Evolutionary conservation across 305 asterid species (phyloP).

Genomic region (Fraxinus baroniana): DNA sequence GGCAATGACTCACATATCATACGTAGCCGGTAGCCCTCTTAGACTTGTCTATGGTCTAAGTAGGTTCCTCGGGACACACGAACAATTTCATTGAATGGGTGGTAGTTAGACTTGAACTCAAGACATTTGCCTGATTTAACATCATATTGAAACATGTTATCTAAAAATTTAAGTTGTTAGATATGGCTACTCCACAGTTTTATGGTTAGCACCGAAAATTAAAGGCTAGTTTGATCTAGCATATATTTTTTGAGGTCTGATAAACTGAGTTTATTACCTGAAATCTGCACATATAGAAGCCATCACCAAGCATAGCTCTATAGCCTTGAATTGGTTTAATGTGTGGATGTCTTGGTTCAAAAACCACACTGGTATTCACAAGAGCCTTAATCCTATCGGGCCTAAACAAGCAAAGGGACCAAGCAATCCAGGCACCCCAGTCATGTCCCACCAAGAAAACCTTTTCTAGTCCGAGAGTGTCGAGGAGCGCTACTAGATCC

Average conservation of each 20-base stretch:
- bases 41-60: not conserved
- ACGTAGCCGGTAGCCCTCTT: not conserved
- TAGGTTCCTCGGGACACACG: not conserved
- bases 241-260: not conserved
- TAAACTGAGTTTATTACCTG: slow-evolving; percentile 14
- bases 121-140: not conserved
- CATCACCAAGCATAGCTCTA: slow-evolving; percentile 26
- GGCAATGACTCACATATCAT: not conserved
- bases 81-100: not conserved
- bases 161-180: not conserved
- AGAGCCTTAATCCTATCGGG: slow-evolving; percentile 32
- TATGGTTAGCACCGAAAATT: not conserved
- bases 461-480: slow-evolving; percentile 21
- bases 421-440: slow-evolving; percentile 33
- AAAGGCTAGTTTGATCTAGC: not conserved
- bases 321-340: slow-evolving; percentile 23
- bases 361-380: slow-evolving; percentile 30
- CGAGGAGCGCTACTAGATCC: slow-evolving; percentile 28
- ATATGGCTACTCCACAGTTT: not conserved
- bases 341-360: slow-evolving; percentile 23
- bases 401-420: slow-evolving; percentile 35
- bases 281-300: slow-evolving; percentile 36
- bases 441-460: slow-evolving; percentile 36
- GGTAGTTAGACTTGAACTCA: not conserved
- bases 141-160: not conserved